phyloP scores from a whole-genome alignment of 1,284 basidiomycete species.

The Rhodofomes roseus region DNA sequence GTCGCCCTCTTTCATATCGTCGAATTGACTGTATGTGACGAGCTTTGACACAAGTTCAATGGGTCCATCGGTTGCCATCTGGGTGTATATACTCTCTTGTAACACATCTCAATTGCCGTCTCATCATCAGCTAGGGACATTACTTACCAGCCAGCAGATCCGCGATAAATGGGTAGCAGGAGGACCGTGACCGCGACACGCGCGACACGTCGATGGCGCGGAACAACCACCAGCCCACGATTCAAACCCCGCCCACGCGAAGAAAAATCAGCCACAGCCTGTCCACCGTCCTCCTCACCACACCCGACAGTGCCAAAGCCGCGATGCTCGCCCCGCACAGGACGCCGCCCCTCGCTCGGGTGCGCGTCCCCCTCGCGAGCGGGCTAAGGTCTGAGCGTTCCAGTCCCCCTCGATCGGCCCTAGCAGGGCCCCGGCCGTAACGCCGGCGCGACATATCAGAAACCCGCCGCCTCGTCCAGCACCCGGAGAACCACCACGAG shows the following conservation, averaged over 20 bases:
- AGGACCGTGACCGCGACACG: not conserved
- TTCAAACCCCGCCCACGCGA: not conserved
- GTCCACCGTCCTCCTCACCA: not conserved
- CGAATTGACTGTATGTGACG: too few species aligned
- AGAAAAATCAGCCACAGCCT: not conserved
- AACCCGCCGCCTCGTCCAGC: not conserved
- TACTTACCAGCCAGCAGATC: too few species aligned
- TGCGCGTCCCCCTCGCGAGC: slow-evolving; percentile 2
- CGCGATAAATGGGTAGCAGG: too few species aligned
- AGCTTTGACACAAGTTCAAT: too few species aligned
- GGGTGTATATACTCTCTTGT: too few species aligned
- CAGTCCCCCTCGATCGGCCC: slow-evolving; percentile 8
- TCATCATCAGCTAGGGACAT: too few species aligned
- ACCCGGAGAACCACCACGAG: not conserved
- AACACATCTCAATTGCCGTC: too few species aligned
- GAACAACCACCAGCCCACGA: not conserved
- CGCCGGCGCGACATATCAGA: slow-evolving; percentile 7
- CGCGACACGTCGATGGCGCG: not conserved
- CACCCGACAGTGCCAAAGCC: slow-evolving; percentile 6
- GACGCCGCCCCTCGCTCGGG: not conserved
- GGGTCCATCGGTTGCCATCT: too few species aligned
- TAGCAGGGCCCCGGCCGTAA: slow-evolving; percentile 5
- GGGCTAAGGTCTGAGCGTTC: slow-evolving; percentile 15
- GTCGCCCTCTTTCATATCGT: too few species aligned
- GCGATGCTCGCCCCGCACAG: slow-evolving; percentile 11